These are phyloP conservation scores for Phylloporus sp. DNA, from an alignment of 768 basidiomycete species.

Conservation along the genomic window DNA sequence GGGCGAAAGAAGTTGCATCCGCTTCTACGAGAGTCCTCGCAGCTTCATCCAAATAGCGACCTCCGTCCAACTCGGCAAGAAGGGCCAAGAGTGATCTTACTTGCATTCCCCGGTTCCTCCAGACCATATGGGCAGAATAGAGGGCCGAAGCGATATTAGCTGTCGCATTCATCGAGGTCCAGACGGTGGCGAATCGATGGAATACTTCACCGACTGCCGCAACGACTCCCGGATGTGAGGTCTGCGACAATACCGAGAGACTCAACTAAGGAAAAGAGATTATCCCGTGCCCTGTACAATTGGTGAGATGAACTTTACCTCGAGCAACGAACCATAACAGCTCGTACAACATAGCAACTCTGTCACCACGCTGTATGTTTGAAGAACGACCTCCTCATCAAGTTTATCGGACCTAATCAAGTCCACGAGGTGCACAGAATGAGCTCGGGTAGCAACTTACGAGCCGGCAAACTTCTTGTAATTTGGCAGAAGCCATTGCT, in stretches of 20 bases:
- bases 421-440: neutral
- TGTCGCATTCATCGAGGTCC: conserved; percentile 72
- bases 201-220: conserved; percentile 66
- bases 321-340: conserved; percentile 66
- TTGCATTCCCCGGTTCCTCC: conserved; percentile 63
- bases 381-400: conserved; percentile 40
- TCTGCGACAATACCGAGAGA: conserved; percentile 50
- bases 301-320: conserved; percentile 41
- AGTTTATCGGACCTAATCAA: conserved; percentile 25
- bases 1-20: conserved; percentile 59
- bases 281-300: conserved; percentile 1
- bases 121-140: conserved; percentile 56
- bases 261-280: conserved; percentile 41
- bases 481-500: conserved; percentile 72
- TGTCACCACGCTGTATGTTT: conserved; percentile 52
- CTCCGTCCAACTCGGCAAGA: conserved; percentile 62
- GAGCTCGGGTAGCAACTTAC: conserved; percentile 32
- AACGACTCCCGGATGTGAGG: conserved; percentile 49
- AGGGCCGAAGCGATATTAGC: conserved; percentile 54
- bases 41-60: conserved; percentile 47
- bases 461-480: conserved; percentile 50
- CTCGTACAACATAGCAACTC: conserved; percentile 59
- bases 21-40: conserved; percentile 58
- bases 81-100: conserved; percentile 61
- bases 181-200: conserved; percentile 67